phyloP scores from a whole-genome alignment of 352 stramenopile genomes.

The Phytophthora pistaciae region DNA sequence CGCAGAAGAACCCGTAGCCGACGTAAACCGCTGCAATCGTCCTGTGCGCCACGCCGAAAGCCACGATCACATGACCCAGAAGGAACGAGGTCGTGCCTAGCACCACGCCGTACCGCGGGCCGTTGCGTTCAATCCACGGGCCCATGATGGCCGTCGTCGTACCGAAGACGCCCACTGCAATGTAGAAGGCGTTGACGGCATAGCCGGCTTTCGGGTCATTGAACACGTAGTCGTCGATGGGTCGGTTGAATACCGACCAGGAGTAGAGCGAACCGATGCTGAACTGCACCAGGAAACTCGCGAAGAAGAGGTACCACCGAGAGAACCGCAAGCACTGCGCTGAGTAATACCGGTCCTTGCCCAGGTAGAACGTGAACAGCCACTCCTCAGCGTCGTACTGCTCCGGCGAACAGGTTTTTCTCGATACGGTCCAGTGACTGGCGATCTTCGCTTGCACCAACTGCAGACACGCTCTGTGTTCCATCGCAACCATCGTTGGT shows the following conservation, averaged over 20 bases:
- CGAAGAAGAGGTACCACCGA: constrained; percentile 74
- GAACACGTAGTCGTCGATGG: constrained; percentile 63
- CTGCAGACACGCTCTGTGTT: constrained; percentile 27
- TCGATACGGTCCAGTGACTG: constrained; percentile 62
- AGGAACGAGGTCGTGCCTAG: constrained; percentile 63
- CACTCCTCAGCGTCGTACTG: constrained; percentile 73
- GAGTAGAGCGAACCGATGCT: constrained; percentile 78
- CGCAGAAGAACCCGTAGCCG: constrained; percentile 71
- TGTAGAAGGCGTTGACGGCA: constrained; percentile 80
- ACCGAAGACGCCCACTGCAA: constrained; percentile 67
- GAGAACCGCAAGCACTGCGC: constrained; percentile 50
- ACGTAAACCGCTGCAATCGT: constrained; percentile 58
- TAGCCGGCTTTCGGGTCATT: constrained; percentile 48
- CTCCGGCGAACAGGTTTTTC: constrained; percentile 52
- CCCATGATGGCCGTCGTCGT: constrained; percentile 74
- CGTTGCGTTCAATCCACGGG: constrained; percentile 76
- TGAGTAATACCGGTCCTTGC: constrained; percentile 65
- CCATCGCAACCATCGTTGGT: constrained; percentile 10
- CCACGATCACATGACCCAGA: constrained; percentile 50
- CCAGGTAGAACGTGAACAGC: constrained; percentile 66
- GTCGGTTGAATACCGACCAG: constrained; percentile 80
- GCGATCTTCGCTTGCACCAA: constrained; percentile 26
- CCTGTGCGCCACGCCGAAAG: constrained; percentile 57
- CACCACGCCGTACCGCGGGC: constrained; percentile 57
- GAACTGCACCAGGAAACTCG: constrained; percentile 74